Evolutionary conservation across 2,329 filamentous ascomycete genomes (phyloP).

Genomic region (Drechslera avenae): DNA sequence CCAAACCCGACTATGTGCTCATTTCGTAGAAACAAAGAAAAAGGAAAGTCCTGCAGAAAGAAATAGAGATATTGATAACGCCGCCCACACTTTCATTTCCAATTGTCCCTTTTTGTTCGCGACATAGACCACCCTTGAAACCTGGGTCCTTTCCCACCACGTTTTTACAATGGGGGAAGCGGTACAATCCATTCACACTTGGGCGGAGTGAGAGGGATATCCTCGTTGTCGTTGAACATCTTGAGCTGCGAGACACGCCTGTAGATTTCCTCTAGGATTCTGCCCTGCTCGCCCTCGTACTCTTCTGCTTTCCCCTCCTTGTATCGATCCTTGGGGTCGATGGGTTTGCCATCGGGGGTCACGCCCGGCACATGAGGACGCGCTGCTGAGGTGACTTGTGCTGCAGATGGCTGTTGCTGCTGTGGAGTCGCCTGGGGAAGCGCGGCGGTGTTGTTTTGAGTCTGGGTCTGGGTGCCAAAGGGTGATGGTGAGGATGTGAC

Average conservation of each 20-base stretch:
- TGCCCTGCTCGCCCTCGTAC: slow-evolving; percentile 64
- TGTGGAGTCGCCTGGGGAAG: slow-evolving; percentile 4
- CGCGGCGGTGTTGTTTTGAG: slow-evolving; percentile 52
- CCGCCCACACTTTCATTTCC: background rate
- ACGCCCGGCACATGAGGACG: slow-evolving; percentile 11
- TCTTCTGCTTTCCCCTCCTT: slow-evolving; percentile 63
- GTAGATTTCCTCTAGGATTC: slow-evolving; percentile 64
- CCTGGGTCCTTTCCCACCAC: too few species aligned
- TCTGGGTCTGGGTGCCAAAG: slow-evolving; percentile 55
- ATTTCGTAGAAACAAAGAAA: too few species aligned
- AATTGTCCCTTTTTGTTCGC: background rate
- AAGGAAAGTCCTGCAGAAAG: too few species aligned
- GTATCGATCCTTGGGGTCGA: slow-evolving; percentile 53
- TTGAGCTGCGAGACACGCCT: slow-evolving; percentile 67
- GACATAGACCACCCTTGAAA: too few species aligned
- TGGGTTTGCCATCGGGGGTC: slow-evolving; percentile 15
- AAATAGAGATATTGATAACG: too few species aligned
- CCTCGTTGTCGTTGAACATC: slow-evolving; percentile 68
- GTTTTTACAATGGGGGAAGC: slow-evolving; percentile 1
- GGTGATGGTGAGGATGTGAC: slow-evolving; percentile 17
- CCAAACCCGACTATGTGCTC: too few species aligned
- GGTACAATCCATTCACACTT: slow-evolving; percentile 66
- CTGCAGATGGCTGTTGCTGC: slow-evolving; percentile 57
- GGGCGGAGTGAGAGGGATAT: slow-evolving; percentile 79
- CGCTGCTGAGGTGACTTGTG: slow-evolving; percentile 14